phyloP scores from a whole-genome alignment of 768 basidiomycete species.

The Tricholoma furcatifolium region DNA sequence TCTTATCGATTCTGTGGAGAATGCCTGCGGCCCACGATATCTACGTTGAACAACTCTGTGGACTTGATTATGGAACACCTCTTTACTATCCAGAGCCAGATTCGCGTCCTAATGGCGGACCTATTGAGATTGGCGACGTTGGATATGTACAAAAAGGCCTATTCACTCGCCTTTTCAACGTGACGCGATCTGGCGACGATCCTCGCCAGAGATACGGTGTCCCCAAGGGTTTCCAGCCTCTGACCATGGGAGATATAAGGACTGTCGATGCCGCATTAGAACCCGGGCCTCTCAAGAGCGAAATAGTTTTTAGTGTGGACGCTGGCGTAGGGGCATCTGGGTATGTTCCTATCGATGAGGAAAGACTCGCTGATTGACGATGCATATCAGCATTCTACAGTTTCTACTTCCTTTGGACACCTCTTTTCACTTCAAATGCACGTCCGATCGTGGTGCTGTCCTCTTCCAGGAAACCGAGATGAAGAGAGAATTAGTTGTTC shows the following conservation, averaged over 20 bases:
- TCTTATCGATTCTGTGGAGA: no score
- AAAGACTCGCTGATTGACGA: neutral
- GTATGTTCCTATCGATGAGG: neutral
- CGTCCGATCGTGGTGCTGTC: conserved; percentile 9
- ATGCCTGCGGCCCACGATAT: conserved; percentile 17
- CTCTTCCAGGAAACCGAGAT: conserved; percentile 10
- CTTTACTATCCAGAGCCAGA: no score
- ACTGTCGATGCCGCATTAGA: no score
- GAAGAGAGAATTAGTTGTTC: conserved; percentile 4
- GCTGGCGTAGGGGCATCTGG: neutral
- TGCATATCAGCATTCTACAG: neutral
- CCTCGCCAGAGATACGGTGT: conserved; percentile 8
- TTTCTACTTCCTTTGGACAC: conserved; percentile 5
- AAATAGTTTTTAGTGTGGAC: neutral
- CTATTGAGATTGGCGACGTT: no score
- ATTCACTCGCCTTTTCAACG: conserved; percentile 16
- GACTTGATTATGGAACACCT: conserved; percentile 7
- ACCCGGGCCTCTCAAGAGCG: conserved; percentile 4
- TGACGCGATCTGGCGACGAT: conserved; percentile 3
- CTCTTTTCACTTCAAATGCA: conserved; percentile 7
- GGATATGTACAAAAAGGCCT: conserved; percentile 17
- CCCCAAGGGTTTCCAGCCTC: conserved; percentile 8
- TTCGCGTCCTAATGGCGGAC: no score
- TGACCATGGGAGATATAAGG: no score
- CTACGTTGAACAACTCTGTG: conserved; percentile 10